Evolutionary conservation across 2,329 filamentous ascomycete genomes (phyloP), one percentile per base, ranked within the genome.

Genomic region (Curvularia lunata): DNA sequence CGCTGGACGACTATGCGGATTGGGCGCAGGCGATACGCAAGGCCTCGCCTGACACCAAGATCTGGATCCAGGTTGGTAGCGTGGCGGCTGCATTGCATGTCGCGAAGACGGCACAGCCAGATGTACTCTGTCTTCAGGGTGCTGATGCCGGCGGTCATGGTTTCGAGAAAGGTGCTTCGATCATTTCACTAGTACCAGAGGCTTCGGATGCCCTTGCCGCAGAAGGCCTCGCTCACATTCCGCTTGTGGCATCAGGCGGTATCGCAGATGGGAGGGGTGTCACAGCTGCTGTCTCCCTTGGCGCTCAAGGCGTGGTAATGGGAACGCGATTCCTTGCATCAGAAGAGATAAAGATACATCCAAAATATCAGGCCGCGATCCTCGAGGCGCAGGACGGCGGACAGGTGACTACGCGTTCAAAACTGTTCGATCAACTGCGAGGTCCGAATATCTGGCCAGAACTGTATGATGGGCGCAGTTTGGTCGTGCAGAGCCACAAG

Each of bases 71-170:
- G 68, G 80, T 86, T 7, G 87, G 87, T 13, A 87, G 82, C 30
- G 84, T 89, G 1, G 72, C 75, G 0, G 81, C 85, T 1, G 86
- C 86, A 13, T 54, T 84, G 16, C 79, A 82, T 51, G 82, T 84
- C 1, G 79, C 80, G 0, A 47, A 62, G n/a, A 77, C 81, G 21
- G 84, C 82, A 1, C 76, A 56, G 5, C 79, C 84, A 0, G 85
- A 89, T 65, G 84, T 84, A 40, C 63, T 90, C 1, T 85, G 88
- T n/a, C 78, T 85, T 5, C 87, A 89, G 71, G 87, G 87, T 3
- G 78, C 81, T 3, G 87, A 89, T 70, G 87, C 87, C 0, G 87
- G 86, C 1, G 87, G 87, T 0, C 87, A 89, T 66, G 86, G 87
- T 51, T 84, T 84, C 52, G 79, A 81, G 4, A 77, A 78, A 23